Conservation (phyloP, 768 basidiomycete genomes). For the Agaricus sinodeliciosus region DNA sequence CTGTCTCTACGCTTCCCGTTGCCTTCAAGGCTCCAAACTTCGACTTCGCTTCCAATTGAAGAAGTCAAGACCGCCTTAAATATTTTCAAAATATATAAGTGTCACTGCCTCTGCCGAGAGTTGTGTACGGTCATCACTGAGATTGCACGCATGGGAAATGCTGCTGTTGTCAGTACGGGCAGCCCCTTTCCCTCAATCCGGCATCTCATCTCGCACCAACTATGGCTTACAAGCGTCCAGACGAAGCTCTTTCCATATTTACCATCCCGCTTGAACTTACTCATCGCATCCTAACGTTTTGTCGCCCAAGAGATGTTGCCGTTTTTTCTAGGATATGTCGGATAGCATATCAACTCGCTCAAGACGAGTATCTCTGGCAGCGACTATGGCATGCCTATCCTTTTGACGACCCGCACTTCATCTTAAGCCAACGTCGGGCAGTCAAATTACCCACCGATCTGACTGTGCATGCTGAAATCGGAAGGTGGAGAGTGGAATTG, state of each 20-base stretch:
- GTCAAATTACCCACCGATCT: background rate
- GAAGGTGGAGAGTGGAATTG: conserved; percentile 10
- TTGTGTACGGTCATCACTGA: background rate
- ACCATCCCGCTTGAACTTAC: conserved; percentile 51
- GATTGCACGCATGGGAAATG: conserved; percentile 2
- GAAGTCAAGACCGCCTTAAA: too few species aligned
- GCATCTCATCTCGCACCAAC: background rate
- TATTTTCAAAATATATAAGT: too few species aligned
- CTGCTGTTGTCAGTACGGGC: background rate
- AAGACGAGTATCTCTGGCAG: conserved; percentile 64
- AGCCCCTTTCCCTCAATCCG: background rate
- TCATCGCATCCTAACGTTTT: conserved; percentile 50
- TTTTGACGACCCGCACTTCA: conserved; percentile 60
- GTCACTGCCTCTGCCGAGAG: too few species aligned
- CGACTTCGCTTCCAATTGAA: too few species aligned
- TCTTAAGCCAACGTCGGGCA: conserved; percentile 13
- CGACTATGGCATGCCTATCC: conserved; percentile 49
- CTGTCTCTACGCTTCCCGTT: too few species aligned
- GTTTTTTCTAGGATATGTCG: conserved; percentile 51
- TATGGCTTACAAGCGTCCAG: background rate
- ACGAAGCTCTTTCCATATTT: conserved; percentile 16
- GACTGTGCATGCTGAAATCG: conserved; percentile 6
- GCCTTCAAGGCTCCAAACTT: too few species aligned
- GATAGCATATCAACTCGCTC: conserved; percentile 40
- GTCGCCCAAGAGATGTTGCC: conserved; percentile 53